Evolutionary conservation across 495 filamentous ascomycete genomes (phyloP).

Genomic region (Filosporella fistucella): DNA sequence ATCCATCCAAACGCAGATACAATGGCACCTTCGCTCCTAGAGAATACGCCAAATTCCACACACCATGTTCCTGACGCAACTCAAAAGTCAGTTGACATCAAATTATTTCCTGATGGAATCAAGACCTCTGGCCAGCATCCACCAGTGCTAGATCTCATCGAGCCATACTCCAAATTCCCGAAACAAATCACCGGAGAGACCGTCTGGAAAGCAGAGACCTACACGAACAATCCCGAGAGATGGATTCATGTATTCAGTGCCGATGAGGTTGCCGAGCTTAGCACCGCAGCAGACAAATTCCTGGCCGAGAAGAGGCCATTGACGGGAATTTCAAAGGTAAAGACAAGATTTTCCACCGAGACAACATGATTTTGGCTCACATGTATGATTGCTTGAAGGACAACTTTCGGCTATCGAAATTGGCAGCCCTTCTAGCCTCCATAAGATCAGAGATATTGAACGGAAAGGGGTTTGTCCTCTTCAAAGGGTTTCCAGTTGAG

Average conservation of each 20-base stretch:
- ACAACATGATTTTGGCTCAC: neutral
- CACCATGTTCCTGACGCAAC: constrained; percentile 4
- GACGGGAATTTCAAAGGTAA: constrained; percentile 68
- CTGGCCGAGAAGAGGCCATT: constrained; percentile 55
- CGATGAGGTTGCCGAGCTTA: constrained; percentile 66
- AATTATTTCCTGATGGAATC: constrained; percentile 43
- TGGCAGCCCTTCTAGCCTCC: constrained; percentile 46
- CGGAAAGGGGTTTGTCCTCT: constrained; percentile 87
- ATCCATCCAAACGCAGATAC: no score
- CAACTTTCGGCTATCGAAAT: constrained; percentile 61
- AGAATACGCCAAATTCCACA: neutral
- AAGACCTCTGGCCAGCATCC: constrained; percentile 78
- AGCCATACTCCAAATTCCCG: constrained; percentile 69
- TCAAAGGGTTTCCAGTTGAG: constrained; percentile 74
- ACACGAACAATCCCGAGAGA: constrained; percentile 59
- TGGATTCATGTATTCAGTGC: constrained; percentile 72
- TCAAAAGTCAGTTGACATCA: constrained; percentile 17
- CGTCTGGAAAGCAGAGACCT: constrained; percentile 75
- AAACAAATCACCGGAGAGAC: constrained; percentile 69
- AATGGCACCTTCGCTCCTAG: constrained; percentile 8
- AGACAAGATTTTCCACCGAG: neutral
- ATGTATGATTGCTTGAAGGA: constrained; percentile 28
- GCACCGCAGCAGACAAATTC: constrained; percentile 62
- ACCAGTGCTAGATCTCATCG: constrained; percentile 61
- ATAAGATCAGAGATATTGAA: constrained; percentile 70